Evolutionary conservation across 2,329 filamentous ascomycete species (phyloP).

Genomic region (Fusarium redolens): DNA sequence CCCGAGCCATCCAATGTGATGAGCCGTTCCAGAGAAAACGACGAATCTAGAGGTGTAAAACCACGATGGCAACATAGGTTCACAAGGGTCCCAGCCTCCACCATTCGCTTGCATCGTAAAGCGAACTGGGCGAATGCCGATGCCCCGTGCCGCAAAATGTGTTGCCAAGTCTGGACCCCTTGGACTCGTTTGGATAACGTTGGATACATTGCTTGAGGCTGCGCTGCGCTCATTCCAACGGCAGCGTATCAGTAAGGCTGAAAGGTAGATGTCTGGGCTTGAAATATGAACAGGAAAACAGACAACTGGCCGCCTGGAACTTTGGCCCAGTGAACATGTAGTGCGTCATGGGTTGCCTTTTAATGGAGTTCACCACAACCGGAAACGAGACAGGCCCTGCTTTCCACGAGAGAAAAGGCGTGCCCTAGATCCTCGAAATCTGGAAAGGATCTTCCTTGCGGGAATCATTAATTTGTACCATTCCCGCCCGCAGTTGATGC

Average conservation of each 20-base stretch:
- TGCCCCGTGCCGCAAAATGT: not conserved
- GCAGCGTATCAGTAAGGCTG: not conserved
- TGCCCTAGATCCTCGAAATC: not conserved
- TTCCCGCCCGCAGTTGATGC: not conserved
- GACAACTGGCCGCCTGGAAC: not conserved
- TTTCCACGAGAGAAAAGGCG: not conserved
- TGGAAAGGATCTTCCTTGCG: not conserved
- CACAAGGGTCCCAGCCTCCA: not conserved
- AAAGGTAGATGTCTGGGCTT: not conserved
- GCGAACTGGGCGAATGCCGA: not conserved
- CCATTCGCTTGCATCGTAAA: not conserved
- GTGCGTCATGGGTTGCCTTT: not conserved
- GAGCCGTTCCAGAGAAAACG: not conserved
- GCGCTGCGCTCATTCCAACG: not conserved
- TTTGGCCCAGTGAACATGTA: not conserved
- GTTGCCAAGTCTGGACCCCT: not conserved
- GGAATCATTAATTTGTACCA: not conserved
- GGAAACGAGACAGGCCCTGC: not conserved
- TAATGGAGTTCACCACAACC: not conserved
- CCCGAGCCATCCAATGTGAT: slow-evolving; percentile 4
- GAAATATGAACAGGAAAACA: not conserved
- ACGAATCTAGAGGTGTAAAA: not conserved
- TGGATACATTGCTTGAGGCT: not conserved
- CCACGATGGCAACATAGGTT: not conserved
- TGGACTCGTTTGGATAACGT: not conserved